A percentile compares a stretch with the other conserved stretches of the same genome.
These are phyloP conservation scores for Rhexocercosporidium sp. DNA, from an alignment of 2,329 filamentous ascomycete genomes.

Conservation along the genomic window DNA sequence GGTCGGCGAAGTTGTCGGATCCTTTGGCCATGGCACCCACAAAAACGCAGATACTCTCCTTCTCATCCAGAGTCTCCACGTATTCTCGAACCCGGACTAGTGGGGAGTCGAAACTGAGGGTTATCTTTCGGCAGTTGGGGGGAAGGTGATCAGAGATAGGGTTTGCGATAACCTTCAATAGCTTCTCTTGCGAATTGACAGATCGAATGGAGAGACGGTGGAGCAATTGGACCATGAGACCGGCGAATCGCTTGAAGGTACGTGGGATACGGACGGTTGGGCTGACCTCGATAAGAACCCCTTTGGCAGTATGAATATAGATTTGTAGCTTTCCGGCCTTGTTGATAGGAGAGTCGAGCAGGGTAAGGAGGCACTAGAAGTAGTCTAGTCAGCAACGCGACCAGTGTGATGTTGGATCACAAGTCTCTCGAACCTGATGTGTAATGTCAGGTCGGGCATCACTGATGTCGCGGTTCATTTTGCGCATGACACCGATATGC, in stretches of 20 bases:
- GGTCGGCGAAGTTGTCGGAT: conserved; percentile 91
- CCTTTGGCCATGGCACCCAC: conserved; percentile 99
- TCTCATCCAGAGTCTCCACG: conserved; percentile 75
- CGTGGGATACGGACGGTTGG: conserved; percentile 97
- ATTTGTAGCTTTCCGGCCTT: conserved; percentile 98
- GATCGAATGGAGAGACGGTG: conserved; percentile 96
- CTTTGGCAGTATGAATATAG: conserved; percentile 97
- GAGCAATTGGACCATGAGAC: conserved; percentile 96
- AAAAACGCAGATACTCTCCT: conserved; percentile 97
- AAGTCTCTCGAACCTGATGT: conserved; percentile 76
- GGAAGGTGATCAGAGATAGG: conserved; percentile 97
- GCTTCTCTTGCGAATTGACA: conserved; percentile 95
- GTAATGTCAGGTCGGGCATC: conserved; percentile 98
- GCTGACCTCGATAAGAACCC: conserved; percentile 95
- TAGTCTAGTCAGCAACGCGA: conserved; percentile 27
- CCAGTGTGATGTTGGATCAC: conserved; percentile 31
- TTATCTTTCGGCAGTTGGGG: conserved; percentile 97
- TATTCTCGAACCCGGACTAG: conserved; percentile 90
- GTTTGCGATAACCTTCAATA: conserved; percentile 96
- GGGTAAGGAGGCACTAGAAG: conserved; percentile 86
- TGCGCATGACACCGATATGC: conserved; percentile 98
- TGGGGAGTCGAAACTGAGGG: conserved; percentile 89
- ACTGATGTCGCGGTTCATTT: conserved; percentile 99
- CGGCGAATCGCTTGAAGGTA: conserved; percentile 98
- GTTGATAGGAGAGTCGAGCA: conserved; percentile 98